Evolutionary conservation across 805 yeast species (phyloP).

Genomic region (Metschnikowia orientalis): DNA sequence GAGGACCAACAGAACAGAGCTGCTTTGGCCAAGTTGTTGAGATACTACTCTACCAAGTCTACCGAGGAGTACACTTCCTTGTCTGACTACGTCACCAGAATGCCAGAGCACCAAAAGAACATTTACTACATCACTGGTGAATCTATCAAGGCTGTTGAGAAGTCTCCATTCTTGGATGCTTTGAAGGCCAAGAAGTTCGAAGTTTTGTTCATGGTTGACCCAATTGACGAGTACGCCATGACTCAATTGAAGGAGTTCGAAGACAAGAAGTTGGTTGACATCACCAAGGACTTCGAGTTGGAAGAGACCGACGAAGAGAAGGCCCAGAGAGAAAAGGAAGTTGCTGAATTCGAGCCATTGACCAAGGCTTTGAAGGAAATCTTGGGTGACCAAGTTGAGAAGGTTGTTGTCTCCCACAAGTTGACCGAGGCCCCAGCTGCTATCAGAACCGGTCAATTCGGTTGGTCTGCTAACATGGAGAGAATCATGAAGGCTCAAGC

Average conservation of each 20-base stretch:
- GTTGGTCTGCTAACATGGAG: slow-evolving; percentile 99
- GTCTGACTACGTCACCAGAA: slow-evolving; percentile 96
- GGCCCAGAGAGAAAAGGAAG: slow-evolving; percentile 87
- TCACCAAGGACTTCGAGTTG: slow-evolving; percentile 97
- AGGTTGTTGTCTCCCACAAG: slow-evolving; percentile 97
- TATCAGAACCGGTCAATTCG: slow-evolving; percentile 99
- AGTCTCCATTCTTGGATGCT: slow-evolving; percentile 98
- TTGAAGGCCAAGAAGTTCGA: slow-evolving; percentile 98
- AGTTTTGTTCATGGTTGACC: slow-evolving; percentile 96
- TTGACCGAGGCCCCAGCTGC: slow-evolving; percentile 99
- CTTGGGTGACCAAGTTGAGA: slow-evolving; percentile 98
- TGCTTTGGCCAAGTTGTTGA: slow-evolving; percentile 90
- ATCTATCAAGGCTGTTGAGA: slow-evolving; percentile 93
- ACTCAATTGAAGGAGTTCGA: slow-evolving; percentile 99
- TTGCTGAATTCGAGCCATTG: slow-evolving; percentile 85
- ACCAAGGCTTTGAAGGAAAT: slow-evolving; percentile 95
- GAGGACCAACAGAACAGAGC: slow-evolving; percentile 98
- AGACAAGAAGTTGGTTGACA: slow-evolving; percentile 98
- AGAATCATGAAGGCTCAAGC: slow-evolving; percentile 99
- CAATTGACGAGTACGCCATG: slow-evolving; percentile 99
- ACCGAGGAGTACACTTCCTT: slow-evolving; percentile 91
- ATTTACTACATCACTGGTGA: slow-evolving; percentile 99
- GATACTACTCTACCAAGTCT: slow-evolving; percentile 96
- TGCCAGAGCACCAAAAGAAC: slow-evolving; percentile 99
- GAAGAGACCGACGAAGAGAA: slow-evolving; percentile 99